Conservation (phyloP, 495 filamentous ascomycete genomes). For the Annulohypoxylon maeteangense region DNA sequence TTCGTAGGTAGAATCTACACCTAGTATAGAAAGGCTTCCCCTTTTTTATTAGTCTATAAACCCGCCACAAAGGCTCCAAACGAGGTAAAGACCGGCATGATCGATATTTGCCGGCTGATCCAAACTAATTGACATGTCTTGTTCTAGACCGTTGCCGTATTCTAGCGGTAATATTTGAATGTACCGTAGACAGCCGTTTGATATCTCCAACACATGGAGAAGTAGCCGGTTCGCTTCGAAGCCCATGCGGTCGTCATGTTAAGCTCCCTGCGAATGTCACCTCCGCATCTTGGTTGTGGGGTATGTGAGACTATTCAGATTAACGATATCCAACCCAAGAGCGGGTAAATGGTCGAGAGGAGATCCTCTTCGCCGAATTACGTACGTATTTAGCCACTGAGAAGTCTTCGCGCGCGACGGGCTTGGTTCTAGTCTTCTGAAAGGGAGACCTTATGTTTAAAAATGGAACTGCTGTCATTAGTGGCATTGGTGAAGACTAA, state of each 20-base stretch:
- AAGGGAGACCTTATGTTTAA: constrained; percentile 4
- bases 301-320: constrained; percentile 32
- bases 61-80: not conserved
- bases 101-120: constrained; percentile 37
- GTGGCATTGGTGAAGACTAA: not conserved
- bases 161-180: constrained; percentile 29
- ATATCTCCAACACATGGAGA: constrained; percentile 32
- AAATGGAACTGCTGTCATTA: constrained; percentile 14
- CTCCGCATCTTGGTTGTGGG: constrained; percentile 44
- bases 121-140: constrained; percentile 23
- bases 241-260: constrained; percentile 31
- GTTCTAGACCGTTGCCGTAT: constrained; percentile 36
- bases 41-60: constrained; percentile 19
- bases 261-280: constrained; percentile 37
- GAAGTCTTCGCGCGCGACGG: constrained; percentile 9
- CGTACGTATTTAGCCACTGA: constrained; percentile 40
- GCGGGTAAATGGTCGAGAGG: constrained; percentile 44
- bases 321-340: constrained; percentile 42
- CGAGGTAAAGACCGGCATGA: constrained; percentile 11
- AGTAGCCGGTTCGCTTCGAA: constrained; percentile 13
- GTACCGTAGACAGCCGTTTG: constrained; percentile 11
- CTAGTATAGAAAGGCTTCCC: not conserved
- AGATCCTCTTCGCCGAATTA: constrained; percentile 42
- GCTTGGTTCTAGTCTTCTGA: constrained; percentile 28
- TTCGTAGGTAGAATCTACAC: not conserved